phyloP scores from a whole-genome alignment of 2,329 filamentous ascomycete genomes.

The Ophiostoma tasmaniense region DNA sequence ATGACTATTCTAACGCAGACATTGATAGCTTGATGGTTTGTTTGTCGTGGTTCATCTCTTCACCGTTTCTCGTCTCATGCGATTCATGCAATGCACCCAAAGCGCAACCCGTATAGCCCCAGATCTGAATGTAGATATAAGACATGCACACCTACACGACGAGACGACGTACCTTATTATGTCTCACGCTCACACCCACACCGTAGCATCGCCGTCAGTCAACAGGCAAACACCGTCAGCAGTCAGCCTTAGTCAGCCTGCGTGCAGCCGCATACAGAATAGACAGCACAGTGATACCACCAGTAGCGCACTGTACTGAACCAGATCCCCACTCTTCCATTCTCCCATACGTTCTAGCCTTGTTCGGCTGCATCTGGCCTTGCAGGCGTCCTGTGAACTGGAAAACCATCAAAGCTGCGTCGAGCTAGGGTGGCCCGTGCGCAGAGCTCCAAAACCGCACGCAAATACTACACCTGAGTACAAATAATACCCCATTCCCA shows the following conservation, averaged over 20 bases:
- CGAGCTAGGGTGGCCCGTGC: constrained; percentile 11
- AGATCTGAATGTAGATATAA: background rate
- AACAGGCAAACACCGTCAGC: background rate
- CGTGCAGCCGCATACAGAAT: background rate
- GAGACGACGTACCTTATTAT: background rate
- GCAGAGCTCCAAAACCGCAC: background rate
- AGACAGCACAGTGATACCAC: background rate
- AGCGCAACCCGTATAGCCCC: no score
- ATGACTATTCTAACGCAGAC: no score
- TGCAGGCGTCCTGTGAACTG: background rate
- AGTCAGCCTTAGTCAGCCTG: background rate
- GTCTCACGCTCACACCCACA: background rate
- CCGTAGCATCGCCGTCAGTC: background rate
- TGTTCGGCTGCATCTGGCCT: constrained; percentile 1
- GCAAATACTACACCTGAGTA: no score
- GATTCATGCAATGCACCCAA: background rate
- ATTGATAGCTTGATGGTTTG: no score
- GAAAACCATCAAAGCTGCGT: background rate
- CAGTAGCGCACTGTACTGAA: background rate
- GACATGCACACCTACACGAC: background rate
- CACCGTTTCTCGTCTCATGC: background rate
- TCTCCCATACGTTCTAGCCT: background rate
- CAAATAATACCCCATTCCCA: background rate
- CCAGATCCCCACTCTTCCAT: background rate
- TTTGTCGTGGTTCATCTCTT: no score